Base-by-base conservation (phyloP, 352 stramenopile species). In the Pythium scleroteichum region DNA sequence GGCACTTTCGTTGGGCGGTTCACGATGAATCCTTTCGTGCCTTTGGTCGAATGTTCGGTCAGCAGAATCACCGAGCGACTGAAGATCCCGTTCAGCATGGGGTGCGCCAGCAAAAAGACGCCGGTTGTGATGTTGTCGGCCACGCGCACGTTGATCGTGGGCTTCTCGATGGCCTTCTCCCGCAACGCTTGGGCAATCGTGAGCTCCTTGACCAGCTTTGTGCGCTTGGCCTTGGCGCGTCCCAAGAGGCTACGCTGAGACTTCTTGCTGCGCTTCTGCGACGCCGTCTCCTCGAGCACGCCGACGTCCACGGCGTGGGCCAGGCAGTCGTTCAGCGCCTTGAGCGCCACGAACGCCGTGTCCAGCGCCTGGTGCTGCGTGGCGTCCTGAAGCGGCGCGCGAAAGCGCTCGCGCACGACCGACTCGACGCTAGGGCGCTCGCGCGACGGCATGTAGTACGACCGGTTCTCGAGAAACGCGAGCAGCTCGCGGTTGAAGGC, bases 21-120 rank as follows among this genome's bases (percentile, higher is more conserved):
- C 29, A 95, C 74, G 27, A 95, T 92, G 41, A 88, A 89, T 0
- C 85, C 85, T 38, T 78, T 80, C 23, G 82, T 85, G 19, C 76
- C 78, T 16, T 83, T 64, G 7, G 27, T 40, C 32, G 64, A 81
- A 67, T 95, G 83, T 39, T 88, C 72, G 0, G 84, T 93, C 6
- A 95, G 62, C 24, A 93, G 58, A 40, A 95, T 76, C 54, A 95
- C 85, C 23, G 80, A 76, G 4, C 83, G 82, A 53, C 69, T 78
- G 61, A 95, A 95, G n/a, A 82, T 70, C 10, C 79, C 80, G 55
- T 75, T 74, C 12, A 90, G 51, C 48, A 95, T 68, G 40, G 85
- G 85, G 59, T 95, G 85, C 12, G 85, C 73, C 40, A 95, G 56
- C 32, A 95, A 52, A 49, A 92, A 95, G 26, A 91, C 62, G 5